Conservation (phyloP, 177 flowering plant species). For the Vitis hybrid region DNA sequence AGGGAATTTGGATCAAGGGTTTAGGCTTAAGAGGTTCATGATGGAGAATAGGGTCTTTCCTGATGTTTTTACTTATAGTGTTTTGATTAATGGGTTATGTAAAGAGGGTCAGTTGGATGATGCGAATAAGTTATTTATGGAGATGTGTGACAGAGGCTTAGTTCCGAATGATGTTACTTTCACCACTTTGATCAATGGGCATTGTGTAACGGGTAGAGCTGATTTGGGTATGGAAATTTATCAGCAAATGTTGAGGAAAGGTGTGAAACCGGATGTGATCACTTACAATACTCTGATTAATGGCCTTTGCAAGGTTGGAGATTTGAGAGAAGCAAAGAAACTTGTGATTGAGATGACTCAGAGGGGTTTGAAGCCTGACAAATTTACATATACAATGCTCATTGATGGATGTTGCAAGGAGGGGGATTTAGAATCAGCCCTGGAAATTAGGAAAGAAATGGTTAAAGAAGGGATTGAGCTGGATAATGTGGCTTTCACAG, state of each 20-base stretch:
- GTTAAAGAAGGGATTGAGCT: conserved; percentile 48
- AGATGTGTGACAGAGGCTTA: conserved; percentile 55
- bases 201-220: conserved; percentile 54
- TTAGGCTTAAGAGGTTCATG: conserved; percentile 59
- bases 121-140: conserved; percentile 52
- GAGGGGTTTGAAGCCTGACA: conserved; percentile 63
- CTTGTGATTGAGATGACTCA: conserved; percentile 51
- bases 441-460: conserved; percentile 55
- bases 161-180: conserved; percentile 63
- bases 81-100: conserved; percentile 62
- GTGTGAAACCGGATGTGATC: conserved; percentile 60
- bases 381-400: conserved; percentile 73
- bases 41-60: conserved; percentile 34
- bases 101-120: conserved; percentile 53
- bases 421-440: conserved; percentile 63
- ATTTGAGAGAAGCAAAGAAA: conserved; percentile 46
- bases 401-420: conserved; percentile 76
- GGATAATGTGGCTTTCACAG: conserved; percentile 70
- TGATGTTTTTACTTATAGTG: conserved; percentile 75
- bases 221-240: conserved; percentile 53
- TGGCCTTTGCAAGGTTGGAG: conserved; percentile 72
- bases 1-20: conserved; percentile 55
- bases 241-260: conserved; percentile 47
- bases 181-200: conserved; percentile 71
- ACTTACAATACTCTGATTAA: conserved; percentile 62